phyloP scores from a whole-genome alignment of 2,329 filamentous ascomycete genomes.

The Emericellopsis cladophorae region DNA sequence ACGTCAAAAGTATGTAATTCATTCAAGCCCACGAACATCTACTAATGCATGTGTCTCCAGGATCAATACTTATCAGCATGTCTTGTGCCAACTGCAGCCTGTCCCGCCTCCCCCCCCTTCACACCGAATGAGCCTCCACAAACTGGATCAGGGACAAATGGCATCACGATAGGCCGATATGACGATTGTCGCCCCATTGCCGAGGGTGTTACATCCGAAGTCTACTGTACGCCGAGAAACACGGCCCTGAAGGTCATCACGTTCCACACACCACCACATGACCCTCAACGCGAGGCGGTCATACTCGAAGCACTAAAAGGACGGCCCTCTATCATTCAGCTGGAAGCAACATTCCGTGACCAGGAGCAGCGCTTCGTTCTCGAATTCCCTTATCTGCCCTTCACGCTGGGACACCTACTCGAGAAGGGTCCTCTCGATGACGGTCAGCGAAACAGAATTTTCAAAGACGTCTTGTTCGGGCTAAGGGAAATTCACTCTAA shows the following conservation, averaged over 20 bases:
- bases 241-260: slow-evolving; percentile 73
- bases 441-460: slow-evolving; percentile 28
- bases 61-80: slow-evolving; percentile 42
- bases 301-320: slow-evolving; percentile 48
- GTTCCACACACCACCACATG: slow-evolving; percentile 46
- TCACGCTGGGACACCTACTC: slow-evolving; percentile 60
- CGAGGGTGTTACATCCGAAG: slow-evolving; percentile 65
- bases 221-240: slow-evolving; percentile 55
- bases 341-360: slow-evolving; percentile 64
- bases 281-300: slow-evolving; percentile 65
- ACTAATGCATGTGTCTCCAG: slow-evolving; percentile 21
- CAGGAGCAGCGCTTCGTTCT: slow-evolving; percentile 61
- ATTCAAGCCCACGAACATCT: no score
- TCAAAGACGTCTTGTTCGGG: slow-evolving; percentile 54
- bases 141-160: slow-evolving; percentile 6
- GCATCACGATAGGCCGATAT: slow-evolving; percentile 40
- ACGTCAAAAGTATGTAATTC: slow-evolving; percentile 38
- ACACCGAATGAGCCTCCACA: slow-evolving; percentile 5
- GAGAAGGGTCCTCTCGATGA: slow-evolving; percentile 18
- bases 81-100: background rate
- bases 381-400: slow-evolving; percentile 72
- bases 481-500: slow-evolving; percentile 58
- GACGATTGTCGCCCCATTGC: slow-evolving; percentile 39
- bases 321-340: slow-evolving; percentile 49
- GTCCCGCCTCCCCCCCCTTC: slow-evolving; percentile 1